Evolutionary conservation across 2,329 filamentous ascomycete species (phyloP), one percentile per base, ranked within the genome.

Genomic region (Byssoonygena ceratinophila): DNA sequence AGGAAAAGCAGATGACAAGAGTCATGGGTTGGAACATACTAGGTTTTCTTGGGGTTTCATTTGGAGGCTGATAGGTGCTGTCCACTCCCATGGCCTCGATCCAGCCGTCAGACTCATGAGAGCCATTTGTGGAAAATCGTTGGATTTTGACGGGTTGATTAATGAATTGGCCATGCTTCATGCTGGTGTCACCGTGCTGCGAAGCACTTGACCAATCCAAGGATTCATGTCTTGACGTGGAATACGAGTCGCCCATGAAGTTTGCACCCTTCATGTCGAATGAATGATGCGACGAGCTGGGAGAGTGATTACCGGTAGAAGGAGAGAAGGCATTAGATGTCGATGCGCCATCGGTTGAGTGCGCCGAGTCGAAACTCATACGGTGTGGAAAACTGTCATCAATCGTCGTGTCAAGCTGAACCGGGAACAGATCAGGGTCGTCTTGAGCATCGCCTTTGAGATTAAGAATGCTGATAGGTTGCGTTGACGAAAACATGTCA

Each of bases 81-180:
- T 97, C 92, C n/a, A 97, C 87, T 29, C 88, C 92, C 6, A 95
- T 71, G 0, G 89, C 88, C 65, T 96, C 89, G 57, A 97, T 92
- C 83, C 85, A 95, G 16, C 16, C 37, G 4, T 86, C 85, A 55
- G 81, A 84, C 25, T 89, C 72, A 22, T 79, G 56, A 12, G 53
- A 51, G 22, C 62, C 60, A 16, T 54, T 57, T 1, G 57, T 52
- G 5, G 55, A 37, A 11, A 63, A 46, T 37, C 61, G 64, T 43
- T 63, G 63, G 4, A 71, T 57, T 29, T 65, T 66, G 9, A 64
- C 60, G 2, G 67, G 63, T 9, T 62, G 59, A 27, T 57, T 65
- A 12, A 62, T 32, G 11, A 59, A 32, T 8, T 51, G 41, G 14
- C 56, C 58, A 18, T 62, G 59, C 25, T 54, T 54, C 11, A 44